Conservation (phyloP, 225 moss, liverwort and hornwort genomes). For the Bryoerythrophyllum caledonicum region DNA sequence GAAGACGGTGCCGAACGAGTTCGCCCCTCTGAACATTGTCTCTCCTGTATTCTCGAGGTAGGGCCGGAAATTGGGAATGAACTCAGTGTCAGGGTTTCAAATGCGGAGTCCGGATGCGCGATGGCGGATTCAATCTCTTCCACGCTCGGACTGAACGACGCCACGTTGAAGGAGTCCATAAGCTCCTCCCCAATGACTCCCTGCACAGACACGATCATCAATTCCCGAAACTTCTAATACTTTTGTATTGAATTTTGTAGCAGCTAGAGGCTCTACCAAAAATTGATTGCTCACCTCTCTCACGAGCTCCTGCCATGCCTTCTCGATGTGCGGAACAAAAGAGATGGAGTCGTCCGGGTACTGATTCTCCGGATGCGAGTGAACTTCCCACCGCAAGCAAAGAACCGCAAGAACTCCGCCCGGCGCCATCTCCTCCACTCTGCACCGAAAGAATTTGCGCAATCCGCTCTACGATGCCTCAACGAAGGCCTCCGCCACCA, state of each 20-base stretch:
- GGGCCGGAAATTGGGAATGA: constrained; percentile 12
- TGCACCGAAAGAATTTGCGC: constrained; percentile 42
- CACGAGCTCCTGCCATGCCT: constrained; percentile 42
- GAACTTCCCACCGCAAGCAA: constrained; percentile 26
- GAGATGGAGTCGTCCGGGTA: too few relatives aligned
- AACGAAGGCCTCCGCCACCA: constrained; percentile 37
- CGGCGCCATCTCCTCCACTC: constrained; percentile 54
- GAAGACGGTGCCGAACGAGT: constrained; percentile 10
- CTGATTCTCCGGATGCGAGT: constrained; percentile 32
- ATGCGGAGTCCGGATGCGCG: constrained; percentile 19
- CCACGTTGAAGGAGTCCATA: constrained; percentile 41
- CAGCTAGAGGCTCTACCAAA: neutral
- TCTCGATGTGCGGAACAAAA: constrained; percentile 11
- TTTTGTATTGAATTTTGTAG: neutral
- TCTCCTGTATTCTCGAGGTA: constrained; percentile 6
- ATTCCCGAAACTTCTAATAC: too few relatives aligned
- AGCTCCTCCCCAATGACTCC: constrained; percentile 26
- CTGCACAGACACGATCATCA: neutral
- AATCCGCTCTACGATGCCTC: constrained; percentile 42
- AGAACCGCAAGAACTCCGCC: constrained; percentile 46
- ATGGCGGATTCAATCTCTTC: constrained; percentile 37
- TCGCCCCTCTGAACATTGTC: constrained; percentile 22
- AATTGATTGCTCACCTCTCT: constrained; percentile 26
- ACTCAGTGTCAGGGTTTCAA: constrained; percentile 29
- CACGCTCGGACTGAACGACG: constrained; percentile 13